phyloP scores from a whole-genome alignment of 345 rosid species.

The Angophora floribunda region DNA sequence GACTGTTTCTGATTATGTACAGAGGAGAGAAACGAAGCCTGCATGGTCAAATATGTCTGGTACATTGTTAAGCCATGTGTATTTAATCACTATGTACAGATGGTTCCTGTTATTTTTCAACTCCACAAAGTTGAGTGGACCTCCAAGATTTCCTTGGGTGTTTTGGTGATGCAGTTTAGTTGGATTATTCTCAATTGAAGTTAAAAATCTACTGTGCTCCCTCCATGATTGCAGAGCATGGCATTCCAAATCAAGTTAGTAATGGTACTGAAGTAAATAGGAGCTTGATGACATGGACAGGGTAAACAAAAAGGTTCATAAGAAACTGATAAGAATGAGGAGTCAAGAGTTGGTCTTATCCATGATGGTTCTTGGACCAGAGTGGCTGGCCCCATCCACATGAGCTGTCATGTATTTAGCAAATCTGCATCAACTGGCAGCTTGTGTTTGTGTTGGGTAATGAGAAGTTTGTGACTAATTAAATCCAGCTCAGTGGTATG shows the following conservation, averaged over 20 bases:
- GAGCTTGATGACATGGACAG: not conserved
- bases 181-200: not conserved
- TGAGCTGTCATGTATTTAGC: not conserved
- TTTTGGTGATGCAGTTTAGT: not conserved
- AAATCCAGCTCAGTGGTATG: not conserved
- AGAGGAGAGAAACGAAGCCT: not conserved
- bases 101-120: not conserved
- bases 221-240: not conserved
- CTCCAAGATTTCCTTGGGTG: not conserved
- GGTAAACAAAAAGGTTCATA: not conserved
- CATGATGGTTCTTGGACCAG: not conserved
- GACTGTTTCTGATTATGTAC: not conserved
- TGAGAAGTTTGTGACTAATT: not conserved
- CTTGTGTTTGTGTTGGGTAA: not conserved
- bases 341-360: not conserved
- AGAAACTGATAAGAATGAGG: not conserved
- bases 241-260: not conserved
- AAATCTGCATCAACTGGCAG: not conserved
- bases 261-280: not conserved
- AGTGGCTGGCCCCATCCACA: not conserved
- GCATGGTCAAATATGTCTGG: not conserved
- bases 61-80: not conserved
- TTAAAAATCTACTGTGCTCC: not conserved
- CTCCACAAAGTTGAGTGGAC: not conserved
- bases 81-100: not conserved